These are phyloP conservation scores for Saururus chinensis DNA, from an alignment of 164 flowering plant genomes.

Conservation along the genomic window DNA sequence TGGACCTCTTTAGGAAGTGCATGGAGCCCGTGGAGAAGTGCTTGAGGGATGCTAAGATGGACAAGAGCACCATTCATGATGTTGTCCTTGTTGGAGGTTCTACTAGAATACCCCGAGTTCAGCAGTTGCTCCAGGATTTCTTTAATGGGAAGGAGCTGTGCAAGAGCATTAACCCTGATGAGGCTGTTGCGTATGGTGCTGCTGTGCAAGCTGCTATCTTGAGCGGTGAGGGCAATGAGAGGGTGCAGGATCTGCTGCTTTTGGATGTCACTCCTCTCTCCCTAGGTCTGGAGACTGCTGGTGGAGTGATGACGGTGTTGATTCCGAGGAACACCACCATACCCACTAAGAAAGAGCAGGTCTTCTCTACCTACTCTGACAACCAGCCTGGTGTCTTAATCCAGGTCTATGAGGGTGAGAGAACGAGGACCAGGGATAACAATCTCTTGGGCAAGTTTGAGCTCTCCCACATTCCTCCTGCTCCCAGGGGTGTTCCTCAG, in stretches of 20 bases:
- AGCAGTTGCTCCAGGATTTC: slow-evolving; percentile 47
- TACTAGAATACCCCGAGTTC: slow-evolving; percentile 48
- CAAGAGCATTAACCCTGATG: slow-evolving; percentile 58
- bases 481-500: slow-evolving; percentile 42
- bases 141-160: slow-evolving; percentile 56
- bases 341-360: slow-evolving; percentile 40
- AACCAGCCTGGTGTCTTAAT: slow-evolving; percentile 41
- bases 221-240: slow-evolving; percentile 47
- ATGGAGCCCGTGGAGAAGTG: slow-evolving; percentile 52
- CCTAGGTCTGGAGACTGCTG: slow-evolving; percentile 35
- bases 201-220: slow-evolving; percentile 52
- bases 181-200: slow-evolving; percentile 60
- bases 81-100: slow-evolving; percentile 60
- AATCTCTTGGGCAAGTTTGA: slow-evolving; percentile 42
- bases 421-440: slow-evolving; percentile 45
- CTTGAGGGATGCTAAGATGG: slow-evolving; percentile 44
- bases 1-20: slow-evolving; percentile 44
- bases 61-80: slow-evolving; percentile 37
- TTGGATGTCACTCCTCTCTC: slow-evolving; percentile 52
- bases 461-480: slow-evolving; percentile 46
- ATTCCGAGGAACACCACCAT: slow-evolving; percentile 53
- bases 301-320: slow-evolving; percentile 41
- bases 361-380: slow-evolving; percentile 32
- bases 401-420: slow-evolving; percentile 56
- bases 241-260: slow-evolving; percentile 38